Evolutionary conservation across 306 rosid species (phyloP).

Genomic region (Adenanthera pavonina): DNA sequence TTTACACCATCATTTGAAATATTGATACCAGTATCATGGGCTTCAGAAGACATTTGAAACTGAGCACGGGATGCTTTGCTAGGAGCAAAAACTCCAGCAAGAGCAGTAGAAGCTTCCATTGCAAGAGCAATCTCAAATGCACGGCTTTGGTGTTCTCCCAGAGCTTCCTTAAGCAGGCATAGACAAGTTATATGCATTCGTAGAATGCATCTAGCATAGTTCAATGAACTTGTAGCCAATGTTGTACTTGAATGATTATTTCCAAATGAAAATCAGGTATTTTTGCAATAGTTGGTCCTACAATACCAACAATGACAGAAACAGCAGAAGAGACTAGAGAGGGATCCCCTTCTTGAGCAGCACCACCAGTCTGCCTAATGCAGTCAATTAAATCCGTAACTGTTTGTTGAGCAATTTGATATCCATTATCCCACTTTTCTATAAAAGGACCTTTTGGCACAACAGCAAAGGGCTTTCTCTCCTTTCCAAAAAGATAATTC

Average conservation of each 20-base stretch:
- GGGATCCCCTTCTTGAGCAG: constrained; percentile 99
- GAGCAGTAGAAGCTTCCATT: constrained; percentile 81
- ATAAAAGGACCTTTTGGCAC: constrained; percentile 63
- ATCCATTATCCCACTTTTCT: constrained; percentile 90
- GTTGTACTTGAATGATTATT: constrained; percentile 54
- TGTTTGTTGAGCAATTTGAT: constrained; percentile 79
- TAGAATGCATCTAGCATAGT: constrained; percentile 69
- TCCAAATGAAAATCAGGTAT: constrained; percentile 64
- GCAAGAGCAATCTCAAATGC: constrained; percentile 98
- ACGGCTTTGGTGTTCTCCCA: constrained; percentile 96
- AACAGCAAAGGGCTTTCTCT: constrained; percentile 69
- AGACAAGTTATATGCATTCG: constrained; percentile 80
- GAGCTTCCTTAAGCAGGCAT: constrained; percentile 92
- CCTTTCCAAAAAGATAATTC: constrained; percentile 69
- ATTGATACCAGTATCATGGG: constrained; percentile 61
- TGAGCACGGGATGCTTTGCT: constrained; percentile 86
- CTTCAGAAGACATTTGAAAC: constrained; percentile 78
- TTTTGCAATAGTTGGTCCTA: constrained; percentile 70
- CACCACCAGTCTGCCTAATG: constrained; percentile 96
- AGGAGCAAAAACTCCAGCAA: constrained; percentile 74
- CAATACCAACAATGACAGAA: constrained; percentile 80
- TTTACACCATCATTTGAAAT: constrained; percentile 49
- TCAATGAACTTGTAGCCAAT: constrained; percentile 60
- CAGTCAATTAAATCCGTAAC: constrained; percentile 78
- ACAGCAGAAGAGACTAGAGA: constrained; percentile 92